A percentile compares a stretch with the other conserved stretches of the same genome.
phyloP scores from a whole-genome alignment of 768 basidiomycete species.

The Suillus subluteus region DNA sequence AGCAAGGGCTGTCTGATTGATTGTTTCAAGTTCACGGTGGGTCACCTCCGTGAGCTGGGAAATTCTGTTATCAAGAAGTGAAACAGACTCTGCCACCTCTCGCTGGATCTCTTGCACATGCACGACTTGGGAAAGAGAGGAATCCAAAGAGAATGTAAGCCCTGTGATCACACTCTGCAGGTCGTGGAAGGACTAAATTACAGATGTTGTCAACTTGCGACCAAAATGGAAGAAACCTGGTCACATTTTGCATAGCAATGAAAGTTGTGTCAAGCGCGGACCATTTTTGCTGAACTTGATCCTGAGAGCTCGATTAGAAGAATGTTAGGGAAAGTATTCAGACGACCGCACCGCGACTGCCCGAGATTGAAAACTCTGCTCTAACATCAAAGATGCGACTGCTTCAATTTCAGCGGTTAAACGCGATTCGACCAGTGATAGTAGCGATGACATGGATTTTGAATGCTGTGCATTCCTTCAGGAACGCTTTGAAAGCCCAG shows the following conservation, averaged over 20 bases:
- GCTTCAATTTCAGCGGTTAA: conserved; percentile 3
- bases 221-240: conserved; percentile 14
- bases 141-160: conserved; percentile 32
- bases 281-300: conserved; percentile 34
- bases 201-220: conserved; percentile 21
- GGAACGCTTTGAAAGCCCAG: conserved; percentile 3
- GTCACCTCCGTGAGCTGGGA: conserved; percentile 42
- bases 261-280: conserved; percentile 28
- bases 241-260: conserved; percentile 35
- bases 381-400: neutral
- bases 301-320: conserved; percentile 26
- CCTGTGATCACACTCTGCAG: neutral
- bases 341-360: conserved; percentile 23
- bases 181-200: conserved; percentile 12
- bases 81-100: conserved; percentile 39
- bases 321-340: conserved; percentile 8
- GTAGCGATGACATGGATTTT: conserved; percentile 24
- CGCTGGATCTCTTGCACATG: conserved; percentile 39
- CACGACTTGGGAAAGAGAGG: conserved; percentile 35
- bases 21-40: conserved; percentile 46
- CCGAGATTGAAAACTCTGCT: conserved; percentile 4
- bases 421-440: conserved; percentile 6
- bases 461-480: conserved; percentile 27
- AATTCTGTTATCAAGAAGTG: conserved; percentile 40
- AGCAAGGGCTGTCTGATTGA: conserved; percentile 46